Base-by-base conservation (phyloP, 371 early-diverging fungal genomes). In the Mortierella sp. region DNA sequence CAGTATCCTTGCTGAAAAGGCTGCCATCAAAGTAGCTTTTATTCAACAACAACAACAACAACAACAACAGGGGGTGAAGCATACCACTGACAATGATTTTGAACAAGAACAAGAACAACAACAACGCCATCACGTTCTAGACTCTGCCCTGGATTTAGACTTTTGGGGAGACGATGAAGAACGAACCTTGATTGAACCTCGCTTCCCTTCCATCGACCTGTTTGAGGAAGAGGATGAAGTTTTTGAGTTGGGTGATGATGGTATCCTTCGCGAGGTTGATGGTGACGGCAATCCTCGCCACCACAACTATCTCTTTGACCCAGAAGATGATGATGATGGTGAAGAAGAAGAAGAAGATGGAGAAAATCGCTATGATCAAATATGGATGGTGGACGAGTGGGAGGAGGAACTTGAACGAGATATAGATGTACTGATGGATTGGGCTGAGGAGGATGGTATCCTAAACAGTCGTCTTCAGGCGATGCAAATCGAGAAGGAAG, bases 331-430 rank as follows among this genome's bases (percentile, higher is more conserved):
- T n/a, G 48, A 58, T 10, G 53, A 59, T 8, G 50, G 24, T 11
- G 48, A 58, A 3, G 43, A 5, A 41, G 48, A 58, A 3, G 43
- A 5, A 41, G 57, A 67, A 33, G 43, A 5, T 24, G 36, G 13
- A 19, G 63, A 61, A 7, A 41, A 67, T n/a, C 70, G 65, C 16
- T 50, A 41, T n/a, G 68, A 74, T 16, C 69, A 72, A 43, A 66
- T 69, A 1, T 80, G 75, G 74, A 62, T 74, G 72, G 75, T 80
- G 47, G 80, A 80, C n/a, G 80, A 80, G 38, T 80, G 80, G 80
- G 80, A 80, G 52, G 80, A 80, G 58, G 80, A 80, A 19, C 45
- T 80, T 19, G 80, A 80, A 32, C 72, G 75, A 21, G 80, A 80
- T 50, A 71, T 80, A 71, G 71, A 70, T 19, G 80, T 71, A 48